phyloP scores from a whole-genome alignment of 257 asterid genomes.

The Echites panduratus region DNA sequence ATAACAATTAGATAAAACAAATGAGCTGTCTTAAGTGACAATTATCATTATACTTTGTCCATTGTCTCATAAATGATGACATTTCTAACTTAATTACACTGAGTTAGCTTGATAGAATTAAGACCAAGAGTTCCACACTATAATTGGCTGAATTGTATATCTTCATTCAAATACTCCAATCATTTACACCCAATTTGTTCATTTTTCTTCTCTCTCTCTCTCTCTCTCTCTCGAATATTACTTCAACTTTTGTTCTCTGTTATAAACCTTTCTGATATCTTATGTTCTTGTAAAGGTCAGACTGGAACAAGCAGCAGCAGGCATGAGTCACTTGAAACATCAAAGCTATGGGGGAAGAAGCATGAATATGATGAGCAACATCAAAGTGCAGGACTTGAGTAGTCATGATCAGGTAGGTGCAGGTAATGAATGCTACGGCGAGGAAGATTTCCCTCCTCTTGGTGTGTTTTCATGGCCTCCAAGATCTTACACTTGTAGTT shows the following conservation, averaged over 20 bases:
- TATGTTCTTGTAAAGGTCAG: too few relatives aligned
- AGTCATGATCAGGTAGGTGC: conserved; percentile 18
- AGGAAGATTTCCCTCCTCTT: conserved; percentile 40
- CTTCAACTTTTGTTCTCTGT: background rate
- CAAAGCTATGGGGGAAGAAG: conserved; percentile 14
- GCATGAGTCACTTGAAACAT: conserved; percentile 18
- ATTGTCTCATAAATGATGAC: too few relatives aligned
- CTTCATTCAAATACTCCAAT: background rate
- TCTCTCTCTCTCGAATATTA: background rate
- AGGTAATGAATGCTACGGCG: conserved; percentile 5
- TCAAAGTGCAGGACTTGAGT: conserved; percentile 30
- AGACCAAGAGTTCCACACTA: too few relatives aligned
- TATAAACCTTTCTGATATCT: too few relatives aligned
- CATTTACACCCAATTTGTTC: background rate
- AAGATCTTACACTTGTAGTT: conserved; percentile 70
- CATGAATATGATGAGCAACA: conserved; percentile 32
- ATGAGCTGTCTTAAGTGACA: too few relatives aligned
- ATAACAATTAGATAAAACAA: too few relatives aligned
- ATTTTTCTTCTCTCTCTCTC: background rate
- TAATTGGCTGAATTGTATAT: background rate
- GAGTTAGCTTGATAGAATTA: too few relatives aligned
- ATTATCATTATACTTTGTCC: too few relatives aligned
- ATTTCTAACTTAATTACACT: too few relatives aligned
- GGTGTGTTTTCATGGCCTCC: conserved; percentile 89
- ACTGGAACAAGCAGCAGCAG: too few relatives aligned